phyloP scores from a whole-genome alignment of 2,329 filamentous ascomycete species.

The Penicillium sp. region DNA sequence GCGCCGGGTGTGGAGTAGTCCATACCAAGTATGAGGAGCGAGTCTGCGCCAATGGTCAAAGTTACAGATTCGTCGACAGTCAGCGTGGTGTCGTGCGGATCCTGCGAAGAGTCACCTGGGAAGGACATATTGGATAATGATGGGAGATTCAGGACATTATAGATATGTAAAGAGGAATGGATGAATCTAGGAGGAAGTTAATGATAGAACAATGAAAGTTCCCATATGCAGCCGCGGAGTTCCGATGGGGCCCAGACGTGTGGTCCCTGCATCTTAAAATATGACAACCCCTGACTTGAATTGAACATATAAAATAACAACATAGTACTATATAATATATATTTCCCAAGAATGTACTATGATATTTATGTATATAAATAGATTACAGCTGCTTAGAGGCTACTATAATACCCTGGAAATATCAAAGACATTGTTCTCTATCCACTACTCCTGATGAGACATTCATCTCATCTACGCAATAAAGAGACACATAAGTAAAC shows the following conservation, averaged over 20 bases:
- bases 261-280: conserved; percentile 15
- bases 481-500: conserved; percentile 27
- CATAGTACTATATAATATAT: no score
- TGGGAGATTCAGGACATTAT: conserved; percentile 12
- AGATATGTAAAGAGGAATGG: conserved; percentile 4
- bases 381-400: neutral
- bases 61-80: conserved; percentile 59
- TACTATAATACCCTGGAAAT: conserved; percentile 1
- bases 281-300: neutral
- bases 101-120: conserved; percentile 28
- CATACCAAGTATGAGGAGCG: conserved; percentile 60
- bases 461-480: conserved; percentile 28
- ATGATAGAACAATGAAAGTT: conserved; percentile 9
- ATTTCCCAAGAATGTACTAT: neutral
- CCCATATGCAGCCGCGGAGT: conserved; percentile 14
- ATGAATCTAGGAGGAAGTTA: conserved; percentile 7
- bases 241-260: conserved; percentile 19
- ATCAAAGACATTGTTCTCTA: conserved; percentile 25
- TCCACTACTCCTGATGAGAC: conserved; percentile 23
- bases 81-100: conserved; percentile 48
- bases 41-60: conserved; percentile 61
- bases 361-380: neutral
- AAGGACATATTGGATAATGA: conserved; percentile 24
- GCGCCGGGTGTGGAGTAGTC: neutral
- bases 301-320: no score